Evolutionary conservation across 768 basidiomycete species (phyloP).

Genomic region (Leucocoprinus leucothites): DNA sequence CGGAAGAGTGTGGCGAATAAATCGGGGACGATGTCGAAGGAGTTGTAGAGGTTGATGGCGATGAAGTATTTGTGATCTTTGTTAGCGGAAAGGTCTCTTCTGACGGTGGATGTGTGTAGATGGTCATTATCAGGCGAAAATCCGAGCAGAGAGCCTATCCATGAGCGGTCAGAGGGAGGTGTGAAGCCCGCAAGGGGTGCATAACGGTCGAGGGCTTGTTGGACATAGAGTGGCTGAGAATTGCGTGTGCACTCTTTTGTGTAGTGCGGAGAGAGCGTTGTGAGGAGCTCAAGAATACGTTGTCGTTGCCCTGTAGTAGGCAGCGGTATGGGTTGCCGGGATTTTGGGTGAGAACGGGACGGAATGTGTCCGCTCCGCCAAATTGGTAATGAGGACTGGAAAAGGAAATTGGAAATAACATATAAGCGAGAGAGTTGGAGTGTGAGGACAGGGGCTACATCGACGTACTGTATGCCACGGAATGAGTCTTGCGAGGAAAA

Average conservation of each 20-base stretch:
- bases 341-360: conserved; percentile 46
- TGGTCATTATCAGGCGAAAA: conserved; percentile 33
- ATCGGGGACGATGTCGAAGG: conserved; percentile 97
- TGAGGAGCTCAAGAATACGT: conserved; percentile 83
- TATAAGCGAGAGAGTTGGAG: too few species aligned
- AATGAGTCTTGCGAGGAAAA: conserved; percentile 50
- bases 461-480: conserved; percentile 41
- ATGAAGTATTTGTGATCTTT: conserved; percentile 97
- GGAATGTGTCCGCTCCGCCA: conserved; percentile 58
- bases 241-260: conserved; percentile 89
- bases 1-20: conserved; percentile 96
- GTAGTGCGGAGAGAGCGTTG: conserved; percentile 85
- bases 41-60: conserved; percentile 99
- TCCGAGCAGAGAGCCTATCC: conserved; percentile 55
- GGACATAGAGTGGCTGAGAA: conserved; percentile 79
- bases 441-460: not conserved
- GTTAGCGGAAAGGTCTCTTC: conserved; percentile 30
- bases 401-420: conserved; percentile 7
- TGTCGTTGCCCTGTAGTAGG: conserved; percentile 83
- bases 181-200: conserved; percentile 78
- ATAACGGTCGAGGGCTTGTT: conserved; percentile 87
- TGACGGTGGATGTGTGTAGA: conserved; percentile 31
- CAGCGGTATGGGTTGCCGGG: conserved; percentile 61
- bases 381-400: conserved; percentile 33
- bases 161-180: conserved; percentile 52